These are phyloP conservation scores for Aspergillus sclerotiicarbonarius DNA, from an alignment of 495 filamentous ascomycete species.

Conservation along the genomic window DNA sequence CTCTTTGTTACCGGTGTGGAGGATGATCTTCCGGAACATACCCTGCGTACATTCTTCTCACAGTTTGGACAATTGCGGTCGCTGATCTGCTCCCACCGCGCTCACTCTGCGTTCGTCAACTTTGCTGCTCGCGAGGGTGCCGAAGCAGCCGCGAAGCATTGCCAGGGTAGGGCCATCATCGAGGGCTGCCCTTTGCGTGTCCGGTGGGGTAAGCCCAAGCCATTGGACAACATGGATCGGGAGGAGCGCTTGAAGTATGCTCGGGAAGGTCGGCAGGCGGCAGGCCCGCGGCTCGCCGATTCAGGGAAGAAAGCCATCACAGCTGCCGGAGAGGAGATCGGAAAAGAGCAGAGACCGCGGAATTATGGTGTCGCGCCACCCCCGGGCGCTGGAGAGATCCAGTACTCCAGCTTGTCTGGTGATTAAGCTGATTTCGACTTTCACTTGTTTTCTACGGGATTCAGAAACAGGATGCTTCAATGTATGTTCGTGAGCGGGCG, in stretches of 20 bases:
- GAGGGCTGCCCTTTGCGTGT: constrained; percentile 82
- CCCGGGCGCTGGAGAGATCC: constrained; percentile 74
- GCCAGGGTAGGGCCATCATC: constrained; percentile 82
- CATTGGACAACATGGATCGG: constrained; percentile 82
- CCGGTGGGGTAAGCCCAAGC: constrained; percentile 88
- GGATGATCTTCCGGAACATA: constrained; percentile 91
- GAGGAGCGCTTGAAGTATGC: constrained; percentile 75
- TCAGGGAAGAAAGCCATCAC: constrained; percentile 35
- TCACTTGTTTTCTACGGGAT: constrained; percentile 12
- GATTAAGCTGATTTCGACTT: constrained; percentile 51
- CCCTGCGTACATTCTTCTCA: constrained; percentile 84
- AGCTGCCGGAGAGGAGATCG: constrained; percentile 28
- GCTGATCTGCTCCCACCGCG: constrained; percentile 90
- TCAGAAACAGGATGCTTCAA: constrained; percentile 23
- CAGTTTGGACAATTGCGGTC: constrained; percentile 84
- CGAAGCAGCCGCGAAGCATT: constrained; percentile 77
- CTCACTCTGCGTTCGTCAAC: constrained; percentile 95
- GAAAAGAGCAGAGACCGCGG: constrained; percentile 44
- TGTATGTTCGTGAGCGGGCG: constrained; percentile 41
- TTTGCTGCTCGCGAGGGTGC: constrained; percentile 78
- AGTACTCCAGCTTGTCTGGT: constrained; percentile 83
- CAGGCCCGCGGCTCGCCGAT: constrained; percentile 28
- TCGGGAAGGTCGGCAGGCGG: constrained; percentile 64
- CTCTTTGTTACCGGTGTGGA: constrained; percentile 94
- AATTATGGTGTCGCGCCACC: constrained; percentile 67